These are phyloP conservation scores for Amphichorda felina DNA, from an alignment of 2,329 filamentous ascomycete genomes.

Conservation along the genomic window DNA sequence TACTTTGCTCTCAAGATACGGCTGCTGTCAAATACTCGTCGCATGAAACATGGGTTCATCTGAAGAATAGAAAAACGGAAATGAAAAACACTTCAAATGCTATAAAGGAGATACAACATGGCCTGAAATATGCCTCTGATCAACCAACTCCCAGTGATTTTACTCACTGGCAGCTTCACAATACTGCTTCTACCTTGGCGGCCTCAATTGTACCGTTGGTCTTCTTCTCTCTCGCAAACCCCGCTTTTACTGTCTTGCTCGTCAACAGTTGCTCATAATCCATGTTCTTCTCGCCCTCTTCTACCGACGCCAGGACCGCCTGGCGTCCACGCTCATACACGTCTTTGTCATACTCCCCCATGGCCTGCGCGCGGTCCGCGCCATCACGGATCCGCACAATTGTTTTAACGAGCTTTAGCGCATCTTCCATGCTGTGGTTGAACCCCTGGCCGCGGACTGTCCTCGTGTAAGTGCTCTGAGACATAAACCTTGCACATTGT, in stretches of 20 bases:
- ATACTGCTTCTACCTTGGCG: too few relatives aligned
- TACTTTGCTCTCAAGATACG: slow-evolving; percentile 6
- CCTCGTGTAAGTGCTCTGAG: too few relatives aligned
- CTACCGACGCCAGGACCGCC: slow-evolving; percentile 20
- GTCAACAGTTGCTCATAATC: background rate
- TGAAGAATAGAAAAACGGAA: background rate
- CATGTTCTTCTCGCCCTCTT: slow-evolving; percentile 14
- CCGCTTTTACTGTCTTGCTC: background rate
- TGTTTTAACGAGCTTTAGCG: slow-evolving; percentile 21
- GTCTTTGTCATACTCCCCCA: slow-evolving; percentile 18
- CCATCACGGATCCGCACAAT: slow-evolving; percentile 11
- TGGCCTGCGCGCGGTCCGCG: slow-evolving; percentile 6
- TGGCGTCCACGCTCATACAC: slow-evolving; percentile 18
- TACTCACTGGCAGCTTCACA: too few relatives aligned
- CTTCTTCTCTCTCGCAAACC: slow-evolving; percentile 1
- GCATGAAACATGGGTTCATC: too few relatives aligned
- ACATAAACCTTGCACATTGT: background rate
- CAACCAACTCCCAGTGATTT: too few relatives aligned
- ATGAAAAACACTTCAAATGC: too few relatives aligned
- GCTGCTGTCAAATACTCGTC: background rate
- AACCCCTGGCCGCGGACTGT: slow-evolving; percentile 31
- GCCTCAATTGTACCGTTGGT: too few relatives aligned
- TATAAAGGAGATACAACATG: too few relatives aligned
- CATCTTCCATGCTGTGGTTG: slow-evolving; percentile 29
- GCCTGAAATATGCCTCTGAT: too few relatives aligned